Base-by-base conservation (phyloP, 2,329 filamentous ascomycete species). In the Fusarium sterilihyphosum region DNA sequence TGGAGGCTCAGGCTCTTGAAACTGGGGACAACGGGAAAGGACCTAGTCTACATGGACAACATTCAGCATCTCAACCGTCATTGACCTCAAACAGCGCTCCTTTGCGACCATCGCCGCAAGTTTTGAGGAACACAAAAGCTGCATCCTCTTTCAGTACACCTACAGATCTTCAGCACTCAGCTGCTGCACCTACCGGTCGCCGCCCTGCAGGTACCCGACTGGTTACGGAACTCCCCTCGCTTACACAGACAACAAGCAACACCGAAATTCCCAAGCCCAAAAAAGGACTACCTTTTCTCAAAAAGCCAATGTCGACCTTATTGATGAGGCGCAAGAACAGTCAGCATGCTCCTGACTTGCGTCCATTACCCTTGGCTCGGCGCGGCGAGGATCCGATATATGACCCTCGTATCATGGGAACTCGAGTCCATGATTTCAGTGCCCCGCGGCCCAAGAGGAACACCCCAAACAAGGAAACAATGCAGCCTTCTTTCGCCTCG, bases 351-450 rank as follows among this genome's bases (percentile, higher is more conserved):
- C 82, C 85, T 3, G 87, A 88, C 50, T 66, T 86, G 6, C 77
- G 79, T 3, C 82, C 85, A 2, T 75, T 86, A 29, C 83, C 86
- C 1, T 75, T 86, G 35, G 74, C 82, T 52, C 81, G 82, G 29
- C 79, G 80, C 13, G 74, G 80, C 1, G 84, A 86, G 20, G 86
- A 87, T 74, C 85, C 86, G 10, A 80, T 82, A 26, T 91, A 92
- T 74, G 90, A 92, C 75, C 90, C 90, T 24, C 86, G 89, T 16
- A 93, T 93, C 72, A 87, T 86, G 77, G 91, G 89, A 56, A 93
- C 88, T 13, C 85, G 86, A 53, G 87, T 92, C 57, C 91, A 93
- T 78, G 91, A 91, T 79, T 92, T 92, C 76, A 92, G 90, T 77
- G 89, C 88, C 0, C 90, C 90, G 4, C 84, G 89, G 57, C 85